Evolutionary conservation across 768 basidiomycete species (phyloP).

Genomic region (Mycena crocata): DNA sequence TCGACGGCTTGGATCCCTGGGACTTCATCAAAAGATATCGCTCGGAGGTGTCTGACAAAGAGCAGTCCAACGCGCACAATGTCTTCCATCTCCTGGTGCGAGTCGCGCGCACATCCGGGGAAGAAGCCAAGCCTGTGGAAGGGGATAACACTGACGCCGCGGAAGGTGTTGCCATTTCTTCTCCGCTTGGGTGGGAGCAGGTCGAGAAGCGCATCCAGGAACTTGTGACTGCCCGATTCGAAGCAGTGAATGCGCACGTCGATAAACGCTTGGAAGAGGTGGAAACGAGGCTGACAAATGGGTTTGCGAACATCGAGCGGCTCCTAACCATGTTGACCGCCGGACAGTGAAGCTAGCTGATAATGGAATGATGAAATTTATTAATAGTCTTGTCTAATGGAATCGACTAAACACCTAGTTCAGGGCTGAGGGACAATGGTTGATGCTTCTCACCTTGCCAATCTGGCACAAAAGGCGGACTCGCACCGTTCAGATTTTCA

Average conservation of each 20-base stretch:
- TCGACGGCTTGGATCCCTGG: conserved; percentile 13
- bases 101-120: background rate
- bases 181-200: conserved; percentile 10
- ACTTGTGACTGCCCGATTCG: conserved; percentile 14
- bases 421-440: too few species aligned
- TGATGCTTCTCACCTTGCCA: too few species aligned
- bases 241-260: conserved; percentile 7
- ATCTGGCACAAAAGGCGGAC: too few species aligned
- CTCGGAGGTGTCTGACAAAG: background rate
- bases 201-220: conserved; percentile 15
- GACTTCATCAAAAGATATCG: conserved; percentile 19
- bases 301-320: conserved; percentile 20
- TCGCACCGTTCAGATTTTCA: too few species aligned
- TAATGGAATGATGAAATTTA: too few species aligned
- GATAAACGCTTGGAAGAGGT: conserved; percentile 11
- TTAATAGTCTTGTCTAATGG: too few species aligned
- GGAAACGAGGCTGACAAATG: conserved; percentile 11
- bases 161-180: background rate
- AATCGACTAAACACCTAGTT: too few species aligned
- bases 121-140: background rate
- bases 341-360: background rate
- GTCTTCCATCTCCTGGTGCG: conserved; percentile 16
- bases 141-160: background rate
- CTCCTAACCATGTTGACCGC: background rate
- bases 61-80: background rate